Conservation (phyloP, 2,329 filamentous ascomycete species). For the Colletotrichum orbiculare region DNA sequence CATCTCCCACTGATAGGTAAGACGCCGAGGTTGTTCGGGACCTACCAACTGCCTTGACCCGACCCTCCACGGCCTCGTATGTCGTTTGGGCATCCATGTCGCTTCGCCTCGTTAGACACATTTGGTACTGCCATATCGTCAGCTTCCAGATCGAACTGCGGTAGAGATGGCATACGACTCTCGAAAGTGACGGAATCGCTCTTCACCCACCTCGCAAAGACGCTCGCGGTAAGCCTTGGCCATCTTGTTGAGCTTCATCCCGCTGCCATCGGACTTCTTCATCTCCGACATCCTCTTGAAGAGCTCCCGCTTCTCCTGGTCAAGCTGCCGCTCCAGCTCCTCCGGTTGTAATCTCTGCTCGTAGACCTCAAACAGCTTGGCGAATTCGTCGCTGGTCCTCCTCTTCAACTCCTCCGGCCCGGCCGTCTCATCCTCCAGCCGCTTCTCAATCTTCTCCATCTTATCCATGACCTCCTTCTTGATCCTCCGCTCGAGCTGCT, state of each 20-base stretch:
- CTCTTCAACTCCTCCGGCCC: not conserved
- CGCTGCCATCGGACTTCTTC: not conserved
- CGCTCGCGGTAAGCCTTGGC: slow-evolving; percentile 2
- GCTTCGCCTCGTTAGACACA: slow-evolving; percentile 11
- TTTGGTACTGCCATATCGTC: not conserved
- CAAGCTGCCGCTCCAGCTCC: not conserved
- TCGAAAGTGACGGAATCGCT: too few relatives aligned
- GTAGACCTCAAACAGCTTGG: slow-evolving; percentile 1
- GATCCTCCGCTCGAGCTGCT: not conserved
- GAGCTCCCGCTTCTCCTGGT: slow-evolving; percentile 1
- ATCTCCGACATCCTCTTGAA: slow-evolving; percentile 11
- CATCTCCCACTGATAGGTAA: too few relatives aligned
- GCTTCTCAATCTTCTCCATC: slow-evolving; percentile 18
- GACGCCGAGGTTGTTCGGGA: not conserved
- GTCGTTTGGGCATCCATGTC: slow-evolving; percentile 16
- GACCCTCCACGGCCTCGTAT: slow-evolving; percentile 7
- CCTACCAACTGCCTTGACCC: slow-evolving; percentile 29
- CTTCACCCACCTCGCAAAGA: slow-evolving; percentile 4
- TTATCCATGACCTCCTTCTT: slow-evolving; percentile 25
- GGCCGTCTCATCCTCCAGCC: not conserved
- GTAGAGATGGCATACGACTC: too few relatives aligned
- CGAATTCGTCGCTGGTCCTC: not conserved
- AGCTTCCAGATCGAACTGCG: not conserved
- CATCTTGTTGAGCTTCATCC: slow-evolving; percentile 22
- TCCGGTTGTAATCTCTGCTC: not conserved